Conservation (phyloP, 2,329 filamentous ascomycete species). For the Alternaria tenuissima region DNA sequence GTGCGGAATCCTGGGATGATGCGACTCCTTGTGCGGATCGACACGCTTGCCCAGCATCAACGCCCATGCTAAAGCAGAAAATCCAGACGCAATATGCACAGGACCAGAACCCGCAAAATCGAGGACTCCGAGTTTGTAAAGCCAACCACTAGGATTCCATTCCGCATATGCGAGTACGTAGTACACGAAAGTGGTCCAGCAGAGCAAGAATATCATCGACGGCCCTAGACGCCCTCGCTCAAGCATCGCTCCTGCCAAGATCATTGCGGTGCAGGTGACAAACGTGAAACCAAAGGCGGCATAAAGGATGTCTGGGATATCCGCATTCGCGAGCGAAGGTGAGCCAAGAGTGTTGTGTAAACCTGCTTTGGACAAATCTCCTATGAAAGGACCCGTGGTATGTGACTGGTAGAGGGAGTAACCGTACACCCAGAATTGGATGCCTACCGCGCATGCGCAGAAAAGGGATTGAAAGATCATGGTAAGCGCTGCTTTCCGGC, state of each 20-base stretch:
- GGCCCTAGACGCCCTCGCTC: constrained; percentile 43
- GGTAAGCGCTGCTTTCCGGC: constrained; percentile 49
- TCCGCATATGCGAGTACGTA: constrained; percentile 75
- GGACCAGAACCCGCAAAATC: constrained; percentile 80
- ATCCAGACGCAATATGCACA: constrained; percentile 77
- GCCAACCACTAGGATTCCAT: constrained; percentile 78
- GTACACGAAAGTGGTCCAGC: constrained; percentile 48
- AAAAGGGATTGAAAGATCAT: constrained; percentile 60
- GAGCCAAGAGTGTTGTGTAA: constrained; percentile 42
- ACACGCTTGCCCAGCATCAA: constrained; percentile 73
- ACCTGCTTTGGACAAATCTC: constrained; percentile 42
- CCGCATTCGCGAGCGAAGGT: constrained; percentile 43
- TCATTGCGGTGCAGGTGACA: constrained; percentile 46
- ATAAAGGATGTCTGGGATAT: constrained; percentile 46
- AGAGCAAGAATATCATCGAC: constrained; percentile 46
- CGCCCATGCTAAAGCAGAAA: constrained; percentile 75
- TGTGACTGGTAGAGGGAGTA: constrained; percentile 54
- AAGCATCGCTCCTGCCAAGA: constrained; percentile 46
- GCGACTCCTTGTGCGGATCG: constrained; percentile 64
- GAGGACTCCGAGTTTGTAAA: constrained; percentile 71
- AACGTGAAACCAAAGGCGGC: constrained; percentile 48
- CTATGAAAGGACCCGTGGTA: constrained; percentile 39
- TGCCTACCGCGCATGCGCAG: constrained; percentile 56
- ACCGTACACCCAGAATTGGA: constrained; percentile 60
- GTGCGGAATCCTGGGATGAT: constrained; percentile 59